Conservation (phyloP, 768 basidiomycete species). For the Heimioporus sp. region DNA sequence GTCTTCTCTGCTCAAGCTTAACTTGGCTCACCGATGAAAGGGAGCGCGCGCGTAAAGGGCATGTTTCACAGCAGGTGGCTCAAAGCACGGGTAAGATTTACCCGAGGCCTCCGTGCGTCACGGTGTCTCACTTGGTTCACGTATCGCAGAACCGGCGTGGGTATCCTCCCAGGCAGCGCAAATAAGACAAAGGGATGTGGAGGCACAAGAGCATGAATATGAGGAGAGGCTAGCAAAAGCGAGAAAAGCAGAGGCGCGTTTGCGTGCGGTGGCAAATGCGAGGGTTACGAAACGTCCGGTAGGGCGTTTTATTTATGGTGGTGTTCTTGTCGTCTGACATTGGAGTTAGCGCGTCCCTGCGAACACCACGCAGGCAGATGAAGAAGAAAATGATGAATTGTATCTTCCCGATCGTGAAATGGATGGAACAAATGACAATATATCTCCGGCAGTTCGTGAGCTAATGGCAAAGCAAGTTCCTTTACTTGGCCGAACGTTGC, state of each 20-base stretch:
- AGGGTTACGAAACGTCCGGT: slow-evolving; percentile 64
- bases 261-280: slow-evolving; percentile 52
- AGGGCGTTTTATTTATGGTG: slow-evolving; percentile 14
- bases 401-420: slow-evolving; percentile 66
- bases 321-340: slow-evolving; percentile 1
- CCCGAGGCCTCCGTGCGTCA: neutral
- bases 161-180: slow-evolving; percentile 70
- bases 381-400: slow-evolving; percentile 52
- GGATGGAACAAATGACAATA: slow-evolving; percentile 45
- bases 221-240: slow-evolving; percentile 58
- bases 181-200: slow-evolving; percentile 62
- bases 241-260: slow-evolving; percentile 57
- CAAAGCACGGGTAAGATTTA: slow-evolving; percentile 26
- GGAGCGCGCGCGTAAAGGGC: slow-evolving; percentile 65
- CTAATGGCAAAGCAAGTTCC: slow-evolving; percentile 69
- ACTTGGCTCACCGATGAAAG: slow-evolving; percentile 75
- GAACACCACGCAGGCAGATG: slow-evolving; percentile 16
- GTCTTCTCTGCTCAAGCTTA: slow-evolving; percentile 71
- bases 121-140: slow-evolving; percentile 17
- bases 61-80: slow-evolving; percentile 37
- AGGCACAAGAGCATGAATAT: slow-evolving; percentile 63
- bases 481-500: neutral
- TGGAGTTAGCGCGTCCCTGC: slow-evolving; percentile 23
- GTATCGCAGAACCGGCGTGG: slow-evolving; percentile 62
- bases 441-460: slow-evolving; percentile 75